Conservation (phyloP, 2,329 filamentous ascomycete species). For the Botrytis elliptica region DNA sequence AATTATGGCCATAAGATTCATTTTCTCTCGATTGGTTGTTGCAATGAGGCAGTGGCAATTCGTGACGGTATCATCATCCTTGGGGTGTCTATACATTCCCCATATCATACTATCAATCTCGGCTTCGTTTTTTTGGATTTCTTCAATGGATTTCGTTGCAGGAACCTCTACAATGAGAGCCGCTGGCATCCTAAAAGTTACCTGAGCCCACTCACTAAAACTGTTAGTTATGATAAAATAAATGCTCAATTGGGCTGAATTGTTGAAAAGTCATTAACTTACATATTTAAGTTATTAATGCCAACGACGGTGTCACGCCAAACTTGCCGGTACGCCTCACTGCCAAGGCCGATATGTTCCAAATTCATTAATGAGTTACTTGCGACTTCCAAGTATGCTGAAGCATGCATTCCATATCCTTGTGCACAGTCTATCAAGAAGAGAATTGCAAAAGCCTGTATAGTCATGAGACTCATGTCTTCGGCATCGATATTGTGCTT, state of each 20-base stretch:
- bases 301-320: neutral
- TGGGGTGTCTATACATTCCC: neutral
- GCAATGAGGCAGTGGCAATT: neutral
- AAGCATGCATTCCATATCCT: neutral
- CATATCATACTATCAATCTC: neutral
- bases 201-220: neutral
- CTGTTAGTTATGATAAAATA: neutral
- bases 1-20: neutral
- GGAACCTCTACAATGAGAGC: neutral
- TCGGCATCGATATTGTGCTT: neutral
- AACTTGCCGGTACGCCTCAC: neutral
- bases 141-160: neutral
- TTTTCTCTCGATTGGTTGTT: neutral
- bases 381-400: neutral
- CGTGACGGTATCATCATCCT: neutral
- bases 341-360: neutral
- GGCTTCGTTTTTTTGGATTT: neutral
- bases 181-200: neutral
- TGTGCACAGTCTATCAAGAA: neutral
- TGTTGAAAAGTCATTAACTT: neutral
- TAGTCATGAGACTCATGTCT: neutral
- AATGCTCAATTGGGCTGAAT: neutral
- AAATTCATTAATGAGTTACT: neutral
- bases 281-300: neutral
- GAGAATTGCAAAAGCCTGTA: neutral